phyloP scores from a whole-genome alignment of 2,329 filamentous ascomycete species.

The Ophiostoma sp. region DNA sequence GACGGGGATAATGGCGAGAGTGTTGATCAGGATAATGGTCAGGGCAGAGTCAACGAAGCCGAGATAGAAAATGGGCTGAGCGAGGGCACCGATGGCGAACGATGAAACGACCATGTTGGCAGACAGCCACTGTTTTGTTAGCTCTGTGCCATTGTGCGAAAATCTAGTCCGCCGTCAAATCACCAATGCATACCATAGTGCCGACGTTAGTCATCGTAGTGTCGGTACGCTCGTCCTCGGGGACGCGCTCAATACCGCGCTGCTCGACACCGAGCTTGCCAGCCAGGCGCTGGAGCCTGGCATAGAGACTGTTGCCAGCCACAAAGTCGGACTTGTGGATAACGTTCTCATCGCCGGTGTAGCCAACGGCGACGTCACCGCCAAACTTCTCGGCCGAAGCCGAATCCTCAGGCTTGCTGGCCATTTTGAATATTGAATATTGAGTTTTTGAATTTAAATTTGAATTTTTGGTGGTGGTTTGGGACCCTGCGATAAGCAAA shows the following conservation, averaged over 20 bases:
- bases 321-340: constrained; percentile 28
- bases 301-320: constrained; percentile 29
- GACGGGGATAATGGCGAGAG: constrained; percentile 55
- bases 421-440: background rate
- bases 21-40: constrained; percentile 68
- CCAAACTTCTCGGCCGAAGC: constrained; percentile 24
- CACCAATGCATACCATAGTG: constrained; percentile 56
- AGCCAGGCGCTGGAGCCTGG: constrained; percentile 55
- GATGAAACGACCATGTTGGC: constrained; percentile 74
- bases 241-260: constrained; percentile 70
- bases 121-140: constrained; percentile 57
- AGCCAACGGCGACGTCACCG: constrained; percentile 24
- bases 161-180: background rate
- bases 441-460: constrained; percentile 9
- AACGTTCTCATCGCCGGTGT: constrained; percentile 28
- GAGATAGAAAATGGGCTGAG: constrained; percentile 61
- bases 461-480: constrained; percentile 17
- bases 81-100: constrained; percentile 69
- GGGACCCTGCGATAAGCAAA: background rate
- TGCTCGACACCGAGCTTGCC: constrained; percentile 65
- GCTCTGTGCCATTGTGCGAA: background rate
- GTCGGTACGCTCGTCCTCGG: constrained; percentile 62
- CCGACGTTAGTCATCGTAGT: constrained; percentile 60
- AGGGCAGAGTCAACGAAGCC: constrained; percentile 70
- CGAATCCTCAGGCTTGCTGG: constrained; percentile 20